Conservation (phyloP, 2,329 filamentous ascomycete genomes). For the Seiridium unicorne region DNA sequence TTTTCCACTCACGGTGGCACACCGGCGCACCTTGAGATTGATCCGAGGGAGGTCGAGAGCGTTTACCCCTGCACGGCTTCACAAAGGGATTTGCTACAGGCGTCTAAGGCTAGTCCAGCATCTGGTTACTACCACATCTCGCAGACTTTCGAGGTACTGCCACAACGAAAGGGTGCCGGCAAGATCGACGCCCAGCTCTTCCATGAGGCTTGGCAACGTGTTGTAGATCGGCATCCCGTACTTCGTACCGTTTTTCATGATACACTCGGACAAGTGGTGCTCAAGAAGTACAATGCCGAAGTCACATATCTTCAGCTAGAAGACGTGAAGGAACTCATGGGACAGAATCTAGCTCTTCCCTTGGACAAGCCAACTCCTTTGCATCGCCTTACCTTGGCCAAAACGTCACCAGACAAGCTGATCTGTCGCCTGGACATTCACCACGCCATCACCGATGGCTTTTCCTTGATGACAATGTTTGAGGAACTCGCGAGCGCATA, state of each 20-base stretch:
- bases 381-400: conserved; percentile 5
- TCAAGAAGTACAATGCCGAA: conserved; percentile 4
- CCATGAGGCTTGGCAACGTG: conserved; percentile 8
- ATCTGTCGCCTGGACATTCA: conserved; percentile 8
- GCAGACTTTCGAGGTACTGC: conserved; percentile 3
- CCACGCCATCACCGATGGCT: conserved; percentile 9
- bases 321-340: background rate
- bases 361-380: background rate
- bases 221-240: conserved; percentile 9
- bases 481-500: conserved; percentile 8
- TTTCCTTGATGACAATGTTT: conserved; percentile 10
- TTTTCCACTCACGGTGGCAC: background rate
- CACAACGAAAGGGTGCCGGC: background rate
- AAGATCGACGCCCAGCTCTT: conserved; percentile 4
- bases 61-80: background rate
- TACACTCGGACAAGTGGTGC: background rate
- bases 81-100: conserved; percentile 1
- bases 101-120: background rate
- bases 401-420: background rate
- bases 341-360: background rate
- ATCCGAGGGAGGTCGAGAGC: conserved; percentile 1
- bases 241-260: conserved; percentile 7
- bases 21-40: background rate
- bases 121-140: conserved; percentile 10
- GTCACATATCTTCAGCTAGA: background rate